Evolutionary conservation across 2,329 filamentous ascomycete species (phyloP).

Genomic region (Monosporascus cannonballus): DNA sequence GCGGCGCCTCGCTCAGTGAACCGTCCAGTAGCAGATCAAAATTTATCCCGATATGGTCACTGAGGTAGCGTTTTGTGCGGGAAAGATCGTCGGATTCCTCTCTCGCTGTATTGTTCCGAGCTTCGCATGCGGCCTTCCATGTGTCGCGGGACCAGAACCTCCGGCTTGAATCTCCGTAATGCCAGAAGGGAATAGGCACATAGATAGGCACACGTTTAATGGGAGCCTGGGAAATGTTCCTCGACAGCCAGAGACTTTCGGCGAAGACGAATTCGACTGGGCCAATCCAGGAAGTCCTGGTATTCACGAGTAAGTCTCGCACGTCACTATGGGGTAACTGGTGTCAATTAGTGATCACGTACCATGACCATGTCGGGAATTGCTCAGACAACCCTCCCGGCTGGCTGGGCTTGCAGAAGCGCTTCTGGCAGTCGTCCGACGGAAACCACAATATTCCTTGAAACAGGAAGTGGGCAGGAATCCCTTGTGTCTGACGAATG

Average conservation of each 20-base stretch:
- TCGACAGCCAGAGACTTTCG: constrained; percentile 7
- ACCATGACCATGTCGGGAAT: background rate
- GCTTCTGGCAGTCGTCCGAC: background rate
- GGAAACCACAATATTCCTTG: background rate
- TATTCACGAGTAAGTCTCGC: background rate
- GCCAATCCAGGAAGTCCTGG: constrained; percentile 6
- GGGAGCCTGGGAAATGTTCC: constrained; percentile 8
- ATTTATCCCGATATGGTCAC: background rate
- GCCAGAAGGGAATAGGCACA: constrained; percentile 4
- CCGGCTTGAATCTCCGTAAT: constrained; percentile 1
- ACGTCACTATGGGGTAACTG: background rate
- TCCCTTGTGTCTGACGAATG: background rate
- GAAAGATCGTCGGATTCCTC: background rate
- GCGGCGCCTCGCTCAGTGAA: background rate
- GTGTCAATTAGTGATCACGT: background rate
- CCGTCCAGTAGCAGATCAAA: background rate
- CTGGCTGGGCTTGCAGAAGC: background rate
- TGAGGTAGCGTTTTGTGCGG: background rate
- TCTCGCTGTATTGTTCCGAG: background rate
- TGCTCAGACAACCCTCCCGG: background rate
- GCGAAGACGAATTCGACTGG: constrained; percentile 9
- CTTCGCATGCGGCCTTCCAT: background rate
- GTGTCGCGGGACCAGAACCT: constrained; percentile 1
- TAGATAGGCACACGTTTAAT: constrained; percentile 6
- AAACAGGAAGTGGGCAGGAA: background rate